Conservation (phyloP, 345 rosid species). For the Eutrema japonicum region DNA sequence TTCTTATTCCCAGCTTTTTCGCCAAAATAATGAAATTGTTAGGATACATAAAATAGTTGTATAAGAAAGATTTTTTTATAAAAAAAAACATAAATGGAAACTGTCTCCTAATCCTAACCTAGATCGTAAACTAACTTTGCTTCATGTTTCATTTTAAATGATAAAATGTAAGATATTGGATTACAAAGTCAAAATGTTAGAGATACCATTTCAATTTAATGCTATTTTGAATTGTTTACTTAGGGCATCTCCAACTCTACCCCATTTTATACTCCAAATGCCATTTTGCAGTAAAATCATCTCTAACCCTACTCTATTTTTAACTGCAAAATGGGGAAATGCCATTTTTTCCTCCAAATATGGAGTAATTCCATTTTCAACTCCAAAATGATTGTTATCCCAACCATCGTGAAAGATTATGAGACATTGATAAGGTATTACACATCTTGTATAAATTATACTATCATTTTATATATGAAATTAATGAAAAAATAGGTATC, state of each 20-base stretch:
- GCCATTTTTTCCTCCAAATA: too few relatives aligned
- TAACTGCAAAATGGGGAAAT: too few relatives aligned
- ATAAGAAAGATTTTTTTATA: background rate
- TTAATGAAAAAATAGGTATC: constrained; percentile 14
- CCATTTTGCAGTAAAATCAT: too few relatives aligned
- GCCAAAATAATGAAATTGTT: too few relatives aligned
- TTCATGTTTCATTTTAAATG: background rate
- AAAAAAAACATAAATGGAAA: background rate
- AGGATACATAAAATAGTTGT: background rate
- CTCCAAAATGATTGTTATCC: constrained; percentile 11
- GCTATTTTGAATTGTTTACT: background rate
- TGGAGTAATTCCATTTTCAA: too few relatives aligned
- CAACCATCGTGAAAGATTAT: background rate
- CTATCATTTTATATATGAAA: constrained; percentile 15
- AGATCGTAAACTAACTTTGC: constrained; percentile 11
- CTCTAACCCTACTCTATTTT: too few relatives aligned
- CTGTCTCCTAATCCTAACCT: background rate
- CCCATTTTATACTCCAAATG: too few relatives aligned
- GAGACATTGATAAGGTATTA: background rate
- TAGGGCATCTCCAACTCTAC: too few relatives aligned
- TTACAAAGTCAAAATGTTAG: constrained; percentile 11
- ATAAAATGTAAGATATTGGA: background rate
- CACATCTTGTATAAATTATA: constrained; percentile 4
- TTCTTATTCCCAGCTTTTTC: too few relatives aligned
- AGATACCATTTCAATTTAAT: constrained; percentile 20